Percentiles rank a stretch among this genome's conserved stretches.
Conservation (phyloP, 805 yeast genomes). For the Cyberlindnera mycetangii region DNA sequence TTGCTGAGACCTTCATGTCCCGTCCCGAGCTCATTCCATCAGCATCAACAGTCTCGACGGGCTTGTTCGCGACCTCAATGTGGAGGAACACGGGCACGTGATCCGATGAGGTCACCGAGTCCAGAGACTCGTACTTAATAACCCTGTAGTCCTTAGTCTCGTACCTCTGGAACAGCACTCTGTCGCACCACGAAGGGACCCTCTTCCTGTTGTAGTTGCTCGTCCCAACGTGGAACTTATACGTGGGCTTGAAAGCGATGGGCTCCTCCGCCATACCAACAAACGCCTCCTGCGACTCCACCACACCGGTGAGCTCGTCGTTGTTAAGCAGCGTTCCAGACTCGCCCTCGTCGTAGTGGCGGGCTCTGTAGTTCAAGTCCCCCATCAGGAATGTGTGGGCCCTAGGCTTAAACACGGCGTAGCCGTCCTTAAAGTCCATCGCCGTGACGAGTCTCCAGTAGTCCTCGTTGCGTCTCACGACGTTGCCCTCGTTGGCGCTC, state of each 20-base stretch:
- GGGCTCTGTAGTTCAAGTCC: conserved; percentile 77
- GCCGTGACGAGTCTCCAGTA: conserved; percentile 47
- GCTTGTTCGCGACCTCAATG: conserved; percentile 24
- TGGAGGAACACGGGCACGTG: conserved; percentile 73
- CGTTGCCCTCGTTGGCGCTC: conserved; percentile 74
- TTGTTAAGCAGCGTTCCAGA: conserved; percentile 25
- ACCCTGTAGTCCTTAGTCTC: conserved; percentile 28
- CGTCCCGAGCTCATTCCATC: conserved; percentile 2
- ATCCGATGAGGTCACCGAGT: conserved; percentile 56
- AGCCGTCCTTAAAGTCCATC: conserved; percentile 53
- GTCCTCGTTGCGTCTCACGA: conserved; percentile 50
- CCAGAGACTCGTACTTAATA: conserved; percentile 47
- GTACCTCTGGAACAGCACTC: conserved; percentile 61
- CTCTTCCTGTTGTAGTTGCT: conserved; percentile 53
- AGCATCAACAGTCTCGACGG: conserved; percentile 3
- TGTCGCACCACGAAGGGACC: conserved; percentile 87
- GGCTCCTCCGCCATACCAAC: conserved; percentile 63
- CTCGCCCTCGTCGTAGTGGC: conserved; percentile 13
- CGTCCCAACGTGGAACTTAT: conserved; percentile 57
- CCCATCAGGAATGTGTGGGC: conserved; percentile 75
- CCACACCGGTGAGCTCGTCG: conserved; percentile 35
- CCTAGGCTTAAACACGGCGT: conserved; percentile 46
- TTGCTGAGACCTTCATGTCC: conserved; percentile 3
- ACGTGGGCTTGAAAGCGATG: conserved; percentile 76
- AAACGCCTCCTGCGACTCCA: conserved; percentile 43